Percentiles rank a stretch among this genome's conserved stretches.
Conservation (phyloP, 108 stramenopile genomes). For the Bacterosira constricta region DNA sequence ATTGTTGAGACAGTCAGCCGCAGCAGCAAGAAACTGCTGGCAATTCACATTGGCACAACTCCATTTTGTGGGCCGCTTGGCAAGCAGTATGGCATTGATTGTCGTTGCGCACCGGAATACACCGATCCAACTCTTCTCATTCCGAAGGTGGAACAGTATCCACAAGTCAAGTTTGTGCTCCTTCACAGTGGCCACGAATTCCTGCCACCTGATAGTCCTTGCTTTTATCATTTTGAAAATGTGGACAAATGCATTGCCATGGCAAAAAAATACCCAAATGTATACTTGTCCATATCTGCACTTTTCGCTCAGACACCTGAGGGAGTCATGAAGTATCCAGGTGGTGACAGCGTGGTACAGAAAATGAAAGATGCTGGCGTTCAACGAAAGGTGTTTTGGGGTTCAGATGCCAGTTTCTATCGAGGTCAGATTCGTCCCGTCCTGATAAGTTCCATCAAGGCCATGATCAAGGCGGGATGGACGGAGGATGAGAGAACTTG, state of each 20-base stretch:
- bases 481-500: conserved; percentile 26
- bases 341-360: conserved; percentile 13
- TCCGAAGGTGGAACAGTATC: conserved; percentile 15
- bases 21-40: conserved; percentile 3
- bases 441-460: conserved; percentile 28
- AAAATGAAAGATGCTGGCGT: conserved; percentile 33
- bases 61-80: conserved; percentile 45
- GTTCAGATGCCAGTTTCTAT: conserved; percentile 16
- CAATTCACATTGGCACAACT: conserved; percentile 48
- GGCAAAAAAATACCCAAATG: conserved; percentile 32
- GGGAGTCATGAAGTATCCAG: conserved; percentile 33
- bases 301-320: conserved; percentile 39
- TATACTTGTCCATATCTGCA: conserved; percentile 42
- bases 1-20: conserved; percentile 5
- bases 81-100: not conserved
- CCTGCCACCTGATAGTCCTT: conserved; percentile 9
- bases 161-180: conserved; percentile 29
- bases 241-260: conserved; percentile 34
- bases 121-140: conserved; percentile 17
- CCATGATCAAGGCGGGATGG: conserved; percentile 39
- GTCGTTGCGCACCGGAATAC: conserved; percentile 15
- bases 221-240: conserved; percentile 28
- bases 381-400: conserved; percentile 29
- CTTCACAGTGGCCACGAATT: conserved; percentile 48
- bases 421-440: conserved; percentile 20